These are phyloP conservation scores for Fusarium annulatum DNA, from an alignment of 2,329 filamentous ascomycete genomes.

Conservation along the genomic window DNA sequence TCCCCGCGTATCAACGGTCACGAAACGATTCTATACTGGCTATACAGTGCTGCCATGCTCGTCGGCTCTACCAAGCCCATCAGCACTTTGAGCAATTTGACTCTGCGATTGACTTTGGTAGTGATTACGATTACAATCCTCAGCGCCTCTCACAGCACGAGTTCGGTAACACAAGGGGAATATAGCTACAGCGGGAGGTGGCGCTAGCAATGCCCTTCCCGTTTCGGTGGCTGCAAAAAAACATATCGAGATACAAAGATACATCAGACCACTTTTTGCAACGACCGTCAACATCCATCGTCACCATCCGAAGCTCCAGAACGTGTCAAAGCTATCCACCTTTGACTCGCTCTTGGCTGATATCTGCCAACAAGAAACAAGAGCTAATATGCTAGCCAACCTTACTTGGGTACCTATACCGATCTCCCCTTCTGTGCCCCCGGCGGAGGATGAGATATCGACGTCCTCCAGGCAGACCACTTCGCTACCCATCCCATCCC, in stretches of 20 bases:
- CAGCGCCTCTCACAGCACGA: not conserved
- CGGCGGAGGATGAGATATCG: slow-evolving; percentile 5
- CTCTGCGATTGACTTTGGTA: slow-evolving; percentile 13
- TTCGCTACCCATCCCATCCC: slow-evolving; percentile 23
- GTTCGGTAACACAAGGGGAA: not conserved
- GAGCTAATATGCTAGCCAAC: slow-evolving; percentile 5
- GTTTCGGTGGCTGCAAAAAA: slow-evolving; percentile 14
- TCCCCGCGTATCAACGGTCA: slow-evolving; percentile 29
- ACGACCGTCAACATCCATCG: slow-evolving; percentile 4
- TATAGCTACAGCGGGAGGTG: slow-evolving; percentile 10
- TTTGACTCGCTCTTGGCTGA: slow-evolving; percentile 17
- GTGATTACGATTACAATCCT: not conserved
- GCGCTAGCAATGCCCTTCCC: slow-evolving; percentile 13
- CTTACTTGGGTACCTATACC: slow-evolving; percentile 5
- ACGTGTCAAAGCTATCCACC: slow-evolving; percentile 23
- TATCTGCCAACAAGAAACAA: slow-evolving; percentile 16
- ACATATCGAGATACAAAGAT: slow-evolving; percentile 21
- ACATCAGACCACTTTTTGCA: slow-evolving; percentile 29
- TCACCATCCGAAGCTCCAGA: slow-evolving; percentile 20
- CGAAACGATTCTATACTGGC: not conserved
- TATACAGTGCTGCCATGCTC: not conserved
- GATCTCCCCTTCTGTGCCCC: slow-evolving; percentile 3
- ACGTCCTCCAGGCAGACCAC: slow-evolving; percentile 30
- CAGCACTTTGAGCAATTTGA: slow-evolving; percentile 1
- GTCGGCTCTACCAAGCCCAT: not conserved